A percentile compares a stretch with the other conserved stretches of the same genome.
These are phyloP conservation scores for Hemisphaericaspora xylofermentans DNA, from an alignment of 1,139 yeast species.

Conservation along the genomic window DNA sequence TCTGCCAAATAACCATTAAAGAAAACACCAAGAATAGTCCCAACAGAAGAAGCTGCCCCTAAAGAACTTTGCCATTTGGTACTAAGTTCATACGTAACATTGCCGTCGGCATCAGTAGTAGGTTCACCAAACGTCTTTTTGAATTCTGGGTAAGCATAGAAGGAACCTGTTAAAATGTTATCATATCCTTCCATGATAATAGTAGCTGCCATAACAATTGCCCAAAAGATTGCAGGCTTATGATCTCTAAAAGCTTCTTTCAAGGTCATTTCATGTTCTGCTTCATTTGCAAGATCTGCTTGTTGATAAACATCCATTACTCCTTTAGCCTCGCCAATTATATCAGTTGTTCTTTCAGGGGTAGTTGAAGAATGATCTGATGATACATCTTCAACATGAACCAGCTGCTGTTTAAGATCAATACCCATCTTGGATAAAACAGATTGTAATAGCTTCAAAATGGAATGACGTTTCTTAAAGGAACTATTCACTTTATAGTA, in stretches of 20 bases:
- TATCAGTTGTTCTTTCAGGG: not conserved
- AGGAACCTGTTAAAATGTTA: slow-evolving; percentile 19
- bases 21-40: slow-evolving; percentile 24
- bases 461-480: not conserved
- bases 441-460: not conserved
- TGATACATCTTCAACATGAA: slow-evolving; percentile 5
- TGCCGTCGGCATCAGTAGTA: slow-evolving; percentile 5
- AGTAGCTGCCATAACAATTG: slow-evolving; percentile 23
- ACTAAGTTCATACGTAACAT: slow-evolving; percentile 18
- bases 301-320: slow-evolving; percentile 7
- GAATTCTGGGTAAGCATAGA: slow-evolving; percentile 26
- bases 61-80: slow-evolving; percentile 26
- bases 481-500: not conserved
- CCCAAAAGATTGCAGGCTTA: slow-evolving; percentile 24
- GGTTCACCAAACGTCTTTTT: slow-evolving; percentile 20
- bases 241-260: slow-evolving; percentile 19
- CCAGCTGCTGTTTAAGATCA: slow-evolving; percentile 4
- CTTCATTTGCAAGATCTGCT: slow-evolving; percentile 21
- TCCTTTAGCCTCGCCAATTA: not conserved
- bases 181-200: slow-evolving; percentile 29
- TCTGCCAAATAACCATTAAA: slow-evolving; percentile 24
- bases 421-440: slow-evolving; percentile 4
- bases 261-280: slow-evolving; percentile 21
- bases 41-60: slow-evolving; percentile 20
- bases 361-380: slow-evolving; percentile 4